Conservation (phyloP, 495 filamentous ascomycete species). For the Articulospora tetracladia region DNA sequence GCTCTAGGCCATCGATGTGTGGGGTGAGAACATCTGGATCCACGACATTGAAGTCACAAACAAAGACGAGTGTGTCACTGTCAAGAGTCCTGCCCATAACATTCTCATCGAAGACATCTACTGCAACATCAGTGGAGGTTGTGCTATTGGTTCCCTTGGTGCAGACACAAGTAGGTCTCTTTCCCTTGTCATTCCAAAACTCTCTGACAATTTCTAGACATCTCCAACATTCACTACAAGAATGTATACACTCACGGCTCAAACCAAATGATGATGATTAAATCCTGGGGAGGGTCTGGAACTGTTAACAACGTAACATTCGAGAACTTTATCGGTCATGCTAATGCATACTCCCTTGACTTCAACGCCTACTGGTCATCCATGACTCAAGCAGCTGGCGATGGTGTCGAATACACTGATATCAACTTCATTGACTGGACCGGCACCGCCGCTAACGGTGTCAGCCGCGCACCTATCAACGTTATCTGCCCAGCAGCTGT, state of each 20-base stretch:
- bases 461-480: slow-evolving; percentile 45
- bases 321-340: slow-evolving; percentile 51
- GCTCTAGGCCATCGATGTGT: slow-evolving; percentile 18
- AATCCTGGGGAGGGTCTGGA: slow-evolving; percentile 41
- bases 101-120: slow-evolving; percentile 53
- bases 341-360: slow-evolving; percentile 37
- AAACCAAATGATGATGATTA: slow-evolving; percentile 58
- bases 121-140: slow-evolving; percentile 54
- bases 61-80: slow-evolving; percentile 31
- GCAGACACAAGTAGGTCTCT: slow-evolving; percentile 21
- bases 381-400: slow-evolving; percentile 22
- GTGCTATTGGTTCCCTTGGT: slow-evolving; percentile 47
- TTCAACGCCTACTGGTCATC: slow-evolving; percentile 37
- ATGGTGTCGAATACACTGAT: slow-evolving; percentile 47
- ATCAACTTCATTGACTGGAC: slow-evolving; percentile 55
- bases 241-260: slow-evolving; percentile 36
- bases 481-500: slow-evolving; percentile 25
- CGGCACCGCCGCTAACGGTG: slow-evolving; percentile 48
- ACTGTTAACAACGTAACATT: slow-evolving; percentile 44
- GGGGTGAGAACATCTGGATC: slow-evolving; percentile 3
- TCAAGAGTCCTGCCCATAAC: slow-evolving; percentile 41
- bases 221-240: slow-evolving; percentile 43
- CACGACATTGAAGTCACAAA: slow-evolving; percentile 51
- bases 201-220: slow-evolving; percentile 24
- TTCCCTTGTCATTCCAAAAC: slow-evolving; percentile 21